Evolutionary conservation across 1,284 basidiomycete species (phyloP), one percentile per base, ranked within the genome.

Genomic region (Stygiomarasmius scandens): DNA sequence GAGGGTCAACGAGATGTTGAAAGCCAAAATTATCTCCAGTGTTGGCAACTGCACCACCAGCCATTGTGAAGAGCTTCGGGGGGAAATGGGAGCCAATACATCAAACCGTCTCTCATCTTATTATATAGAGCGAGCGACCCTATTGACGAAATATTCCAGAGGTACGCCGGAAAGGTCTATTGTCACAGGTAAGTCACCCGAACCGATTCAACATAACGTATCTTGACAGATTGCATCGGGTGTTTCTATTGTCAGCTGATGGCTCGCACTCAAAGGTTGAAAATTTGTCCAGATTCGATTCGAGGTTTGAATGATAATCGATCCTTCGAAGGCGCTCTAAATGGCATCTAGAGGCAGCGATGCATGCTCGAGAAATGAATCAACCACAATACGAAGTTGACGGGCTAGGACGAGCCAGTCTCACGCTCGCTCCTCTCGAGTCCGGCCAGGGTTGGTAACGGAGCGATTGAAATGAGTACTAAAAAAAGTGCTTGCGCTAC

Each of bases 1-100:
- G 82, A 24, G 86, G 86, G 71, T 89, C 83, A 55, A 88, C 62
- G 60, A 89, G 76, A 64, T 85, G 84, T 25, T 68, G 70, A 66
- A 82, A 84, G 32, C 77, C 79, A 41, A 71, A 64, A 23, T 66
- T 68, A 38, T 58, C 58, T 36, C 71, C 73, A 55, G 72, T 67
- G 60, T 69, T 70, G 58, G 75, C 78, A 63, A 78, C 81, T 62
- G 71, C 77, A 68, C 78, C 82, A 75, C 80, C 86, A 69, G 68
- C 79, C 74, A 78, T 77, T 60, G 67, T 67, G 56, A 53, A 57
- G 58, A 61, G 58, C 56, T 55, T 55, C 65, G 59, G 58, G 60
- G 60, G 64, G 67, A 58, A 66, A 70, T 41, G 38, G 38, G 38
- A 41, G 38, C 38, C 29, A 32, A 32, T 41, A 16, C 11, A 19